These are phyloP conservation scores for Penicillium atrosanguineum DNA, from an alignment of 495 filamentous ascomycete genomes.

Conservation along the genomic window DNA sequence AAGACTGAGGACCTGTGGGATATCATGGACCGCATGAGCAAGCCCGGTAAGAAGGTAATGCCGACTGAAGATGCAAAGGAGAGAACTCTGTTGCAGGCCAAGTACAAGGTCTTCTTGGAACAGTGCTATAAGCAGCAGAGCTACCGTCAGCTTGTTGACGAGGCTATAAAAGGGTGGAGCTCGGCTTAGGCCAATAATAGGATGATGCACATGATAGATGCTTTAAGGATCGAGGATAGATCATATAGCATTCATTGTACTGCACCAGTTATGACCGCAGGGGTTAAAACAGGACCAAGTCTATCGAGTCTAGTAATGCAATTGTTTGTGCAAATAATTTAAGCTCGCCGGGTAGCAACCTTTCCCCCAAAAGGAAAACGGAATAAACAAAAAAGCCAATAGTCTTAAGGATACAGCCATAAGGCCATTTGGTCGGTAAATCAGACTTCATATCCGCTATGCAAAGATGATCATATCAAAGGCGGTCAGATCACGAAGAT, in stretches of 20 bases:
- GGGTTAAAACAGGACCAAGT: neutral
- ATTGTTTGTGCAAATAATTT: neutral
- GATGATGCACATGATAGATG: neutral
- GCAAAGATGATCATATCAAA: constrained; percentile 1
- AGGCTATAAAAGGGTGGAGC: constrained; percentile 47
- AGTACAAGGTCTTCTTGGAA: constrained; percentile 71
- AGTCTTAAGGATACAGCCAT: neutral
- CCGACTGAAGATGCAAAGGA: constrained; percentile 66
- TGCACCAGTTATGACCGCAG: constrained; percentile 7
- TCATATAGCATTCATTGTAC: neutral
- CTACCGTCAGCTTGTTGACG: constrained; percentile 60
- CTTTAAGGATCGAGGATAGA: neutral
- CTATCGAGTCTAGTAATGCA: constrained; percentile 2
- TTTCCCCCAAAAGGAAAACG: neutral
- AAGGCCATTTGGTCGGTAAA: constrained; percentile 1
- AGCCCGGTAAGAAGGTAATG: constrained; percentile 79
- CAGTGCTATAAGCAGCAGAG: constrained; percentile 66
- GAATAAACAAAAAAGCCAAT: neutral
- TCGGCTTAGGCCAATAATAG: constrained; percentile 5
- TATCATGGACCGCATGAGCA: constrained; percentile 97
- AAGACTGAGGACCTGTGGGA: constrained; percentile 84
- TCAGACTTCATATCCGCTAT: constrained; percentile 9
- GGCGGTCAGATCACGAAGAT: neutral
- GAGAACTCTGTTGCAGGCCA: constrained; percentile 75
- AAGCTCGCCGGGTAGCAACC: neutral